A percentile compares a stretch with the other conserved stretches of the same genome.
phyloP scores from a whole-genome alignment of 2,329 filamentous ascomycete genomes.

The Akanthomyces lecanii region DNA sequence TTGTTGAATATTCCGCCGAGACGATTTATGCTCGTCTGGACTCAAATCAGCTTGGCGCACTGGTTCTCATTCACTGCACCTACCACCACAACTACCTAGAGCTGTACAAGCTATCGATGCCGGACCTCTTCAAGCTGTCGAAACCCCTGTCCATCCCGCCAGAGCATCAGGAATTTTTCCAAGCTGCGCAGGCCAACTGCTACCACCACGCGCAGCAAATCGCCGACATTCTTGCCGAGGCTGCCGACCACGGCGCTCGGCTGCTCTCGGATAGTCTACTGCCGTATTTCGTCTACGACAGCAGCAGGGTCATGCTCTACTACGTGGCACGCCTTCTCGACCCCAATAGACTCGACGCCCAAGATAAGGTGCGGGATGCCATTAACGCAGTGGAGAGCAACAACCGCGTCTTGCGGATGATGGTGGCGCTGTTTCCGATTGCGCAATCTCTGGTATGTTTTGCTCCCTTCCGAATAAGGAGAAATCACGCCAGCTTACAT shows the following conservation, averaged over 20 bases:
- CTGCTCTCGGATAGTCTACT: slow-evolving; percentile 42
- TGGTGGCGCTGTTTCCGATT: slow-evolving; percentile 36
- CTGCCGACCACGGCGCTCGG: slow-evolving; percentile 36
- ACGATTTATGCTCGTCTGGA: slow-evolving; percentile 44
- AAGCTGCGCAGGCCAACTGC: slow-evolving; percentile 34
- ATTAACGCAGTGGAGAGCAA: slow-evolving; percentile 39
- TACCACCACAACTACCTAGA: slow-evolving; percentile 44
- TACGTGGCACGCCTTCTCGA: slow-evolving; percentile 42
- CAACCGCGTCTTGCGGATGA: slow-evolving; percentile 32
- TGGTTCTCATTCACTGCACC: slow-evolving; percentile 43
- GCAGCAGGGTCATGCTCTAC: slow-evolving; percentile 45
- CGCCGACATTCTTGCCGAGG: slow-evolving; percentile 35
- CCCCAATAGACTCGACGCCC: slow-evolving; percentile 31
- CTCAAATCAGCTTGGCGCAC: slow-evolving; percentile 42
- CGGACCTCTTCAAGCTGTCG: slow-evolving; percentile 40
- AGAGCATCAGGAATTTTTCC: slow-evolving; percentile 35
- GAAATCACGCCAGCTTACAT: not conserved
- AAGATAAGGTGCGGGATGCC: slow-evolving; percentile 34
- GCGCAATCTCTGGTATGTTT: slow-evolving; percentile 35
- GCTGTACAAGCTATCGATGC: slow-evolving; percentile 44
- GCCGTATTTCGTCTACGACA: slow-evolving; percentile 45
- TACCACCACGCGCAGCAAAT: slow-evolving; percentile 37
- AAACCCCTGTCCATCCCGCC: slow-evolving; percentile 37
- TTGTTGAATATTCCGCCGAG: slow-evolving; percentile 39
- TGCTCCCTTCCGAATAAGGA: slow-evolving; percentile 4